Evolutionary conservation across 1,139 yeast genomes (phyloP).

Genomic region (Magnusiomyces tetraspermus): DNA sequence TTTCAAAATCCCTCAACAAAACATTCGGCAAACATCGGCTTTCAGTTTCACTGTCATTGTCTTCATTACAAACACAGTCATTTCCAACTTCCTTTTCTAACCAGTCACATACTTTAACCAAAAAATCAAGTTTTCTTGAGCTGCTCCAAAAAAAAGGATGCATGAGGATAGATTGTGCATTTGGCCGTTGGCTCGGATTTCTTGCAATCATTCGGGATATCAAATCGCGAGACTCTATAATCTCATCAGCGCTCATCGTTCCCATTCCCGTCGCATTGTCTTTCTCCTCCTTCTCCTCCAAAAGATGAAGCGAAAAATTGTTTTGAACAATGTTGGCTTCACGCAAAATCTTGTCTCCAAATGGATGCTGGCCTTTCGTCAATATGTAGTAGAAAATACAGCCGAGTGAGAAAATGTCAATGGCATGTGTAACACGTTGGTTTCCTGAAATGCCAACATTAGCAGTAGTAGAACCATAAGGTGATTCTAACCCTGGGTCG

Average conservation of each 20-base stretch:
- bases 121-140: slow-evolving; percentile 69
- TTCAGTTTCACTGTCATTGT: too few relatives aligned
- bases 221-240: slow-evolving; percentile 61
- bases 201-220: slow-evolving; percentile 60
- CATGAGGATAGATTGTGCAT: slow-evolving; percentile 51
- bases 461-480: too few relatives aligned
- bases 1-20: too few relatives aligned
- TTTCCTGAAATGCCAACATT: too few relatives aligned
- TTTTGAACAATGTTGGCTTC: slow-evolving; percentile 84
- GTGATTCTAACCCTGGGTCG: too few relatives aligned
- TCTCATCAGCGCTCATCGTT: too few relatives aligned
- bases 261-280: too few relatives aligned
- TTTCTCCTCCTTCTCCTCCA: slow-evolving; percentile 32
- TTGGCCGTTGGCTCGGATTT: slow-evolving; percentile 67
- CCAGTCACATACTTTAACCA: slow-evolving; percentile 80
- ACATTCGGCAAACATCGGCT: too few relatives aligned
- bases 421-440: slow-evolving; percentile 74
- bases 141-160: slow-evolving; percentile 87
- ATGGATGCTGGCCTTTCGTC: slow-evolving; percentile 81
- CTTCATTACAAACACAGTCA: too few relatives aligned
- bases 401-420: slow-evolving; percentile 90
- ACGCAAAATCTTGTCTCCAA: slow-evolving; percentile 78
- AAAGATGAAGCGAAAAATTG: slow-evolving; percentile 44
- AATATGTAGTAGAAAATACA: slow-evolving; percentile 86
- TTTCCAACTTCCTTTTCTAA: slow-evolving; percentile 76